Conservation (phyloP, 2,329 filamentous ascomycete species). For the Xylariaceae sp. region DNA sequence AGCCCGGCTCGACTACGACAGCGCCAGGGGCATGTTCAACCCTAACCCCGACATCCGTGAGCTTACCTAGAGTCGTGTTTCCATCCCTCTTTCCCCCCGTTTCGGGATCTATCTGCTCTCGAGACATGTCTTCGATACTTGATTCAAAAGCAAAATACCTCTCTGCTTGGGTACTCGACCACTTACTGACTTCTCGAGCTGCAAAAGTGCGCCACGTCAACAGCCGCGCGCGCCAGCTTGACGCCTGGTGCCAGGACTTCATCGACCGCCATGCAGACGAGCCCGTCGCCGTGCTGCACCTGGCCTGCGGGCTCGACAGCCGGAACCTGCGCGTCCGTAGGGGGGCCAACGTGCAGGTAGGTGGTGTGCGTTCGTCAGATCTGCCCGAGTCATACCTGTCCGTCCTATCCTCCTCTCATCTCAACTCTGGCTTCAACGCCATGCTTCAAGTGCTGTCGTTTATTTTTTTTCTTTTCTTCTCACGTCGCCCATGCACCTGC, state of each 20-base stretch:
- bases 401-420: too few relatives aligned
- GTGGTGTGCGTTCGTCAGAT: too few relatives aligned
- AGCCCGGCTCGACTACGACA: slow-evolving; percentile 12
- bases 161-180: too few relatives aligned
- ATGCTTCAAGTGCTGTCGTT: too few relatives aligned
- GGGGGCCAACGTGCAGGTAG: slow-evolving; percentile 4
- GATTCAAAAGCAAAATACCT: too few relatives aligned
- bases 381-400: too few relatives aligned
- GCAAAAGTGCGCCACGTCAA: slow-evolving; percentile 11
- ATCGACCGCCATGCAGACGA: slow-evolving; percentile 10
- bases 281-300: slow-evolving; percentile 16
- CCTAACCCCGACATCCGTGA: slow-evolving; percentile 10
- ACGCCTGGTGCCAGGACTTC: slow-evolving; percentile 16
- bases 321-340: slow-evolving; percentile 10
- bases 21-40: slow-evolving; percentile 10
- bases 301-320: slow-evolving; percentile 18
- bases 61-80: too few relatives aligned
- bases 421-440: too few relatives aligned
- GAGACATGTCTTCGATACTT: too few relatives aligned
- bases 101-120: too few relatives aligned
- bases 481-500: neutral
- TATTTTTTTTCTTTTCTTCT: neutral
- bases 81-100: too few relatives aligned
- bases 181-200: too few relatives aligned
- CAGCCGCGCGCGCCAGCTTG: slow-evolving; percentile 12